A percentile compares a stretch with the other conserved stretches of the same genome.
These are phyloP conservation scores for Russula brevipes DNA, from an alignment of 768 basidiomycete genomes.

Conservation along the genomic window DNA sequence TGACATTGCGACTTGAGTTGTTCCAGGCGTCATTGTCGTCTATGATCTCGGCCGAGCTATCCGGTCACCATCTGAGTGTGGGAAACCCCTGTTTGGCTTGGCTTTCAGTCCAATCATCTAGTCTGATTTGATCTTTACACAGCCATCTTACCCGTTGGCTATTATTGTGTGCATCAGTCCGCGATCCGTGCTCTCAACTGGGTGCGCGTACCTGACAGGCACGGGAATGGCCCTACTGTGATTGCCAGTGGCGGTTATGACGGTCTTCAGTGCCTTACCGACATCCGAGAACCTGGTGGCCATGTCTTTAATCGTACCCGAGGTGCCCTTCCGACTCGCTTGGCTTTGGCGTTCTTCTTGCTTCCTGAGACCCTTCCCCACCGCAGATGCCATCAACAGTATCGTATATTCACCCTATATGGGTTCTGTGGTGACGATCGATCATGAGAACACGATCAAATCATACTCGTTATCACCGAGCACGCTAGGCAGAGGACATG, in stretches of 20 bases:
- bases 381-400: constrained; percentile 62
- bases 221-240: constrained; percentile 57
- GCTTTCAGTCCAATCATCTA: background rate
- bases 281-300: constrained; percentile 65
- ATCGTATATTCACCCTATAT: constrained; percentile 62
- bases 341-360: background rate
- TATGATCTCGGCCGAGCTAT: constrained; percentile 43
- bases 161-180: constrained; percentile 70
- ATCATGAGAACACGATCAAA: constrained; percentile 79
- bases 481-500: constrained; percentile 69
- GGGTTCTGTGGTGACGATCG: constrained; percentile 70
- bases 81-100: background rate
- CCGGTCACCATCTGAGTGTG: constrained; percentile 15
- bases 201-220: constrained; percentile 60
- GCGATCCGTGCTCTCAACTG: constrained; percentile 73
- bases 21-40: constrained; percentile 49
- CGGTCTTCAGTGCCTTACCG: constrained; percentile 68
- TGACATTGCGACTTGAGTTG: background rate
- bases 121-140: background rate
- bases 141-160: constrained; percentile 62
- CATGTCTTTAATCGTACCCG: constrained; percentile 72
- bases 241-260: constrained; percentile 79
- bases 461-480: constrained; percentile 65
- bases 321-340: constrained; percentile 41
- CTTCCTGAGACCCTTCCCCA: background rate